These are phyloP conservation scores for Dactylellina cionopaga DNA, from an alignment of 2,329 filamentous ascomycete genomes.

Conservation along the genomic window DNA sequence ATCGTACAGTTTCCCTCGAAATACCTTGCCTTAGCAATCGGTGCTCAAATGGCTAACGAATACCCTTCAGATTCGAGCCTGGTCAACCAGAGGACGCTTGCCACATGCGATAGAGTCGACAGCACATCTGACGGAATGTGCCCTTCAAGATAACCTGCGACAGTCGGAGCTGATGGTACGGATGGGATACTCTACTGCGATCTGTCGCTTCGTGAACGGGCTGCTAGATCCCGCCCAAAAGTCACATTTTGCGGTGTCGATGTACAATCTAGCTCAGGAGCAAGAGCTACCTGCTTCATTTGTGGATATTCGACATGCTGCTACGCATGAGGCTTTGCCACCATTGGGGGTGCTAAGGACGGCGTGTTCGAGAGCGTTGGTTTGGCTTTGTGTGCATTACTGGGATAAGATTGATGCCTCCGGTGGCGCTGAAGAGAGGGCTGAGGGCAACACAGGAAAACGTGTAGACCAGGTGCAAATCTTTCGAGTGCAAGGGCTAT, in stretches of 20 bases:
- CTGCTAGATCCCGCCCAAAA: constrained; percentile 77
- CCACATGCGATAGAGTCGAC: constrained; percentile 84
- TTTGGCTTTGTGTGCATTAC: constrained; percentile 91
- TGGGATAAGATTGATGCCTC: constrained; percentile 66
- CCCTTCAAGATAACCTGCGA: constrained; percentile 70
- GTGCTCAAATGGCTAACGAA: not conserved
- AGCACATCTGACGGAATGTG: constrained; percentile 75
- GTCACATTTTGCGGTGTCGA: constrained; percentile 70
- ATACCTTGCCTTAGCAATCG: not conserved
- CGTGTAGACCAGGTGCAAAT: constrained; percentile 34
- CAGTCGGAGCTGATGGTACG: constrained; percentile 70
- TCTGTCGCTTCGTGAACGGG: constrained; percentile 82
- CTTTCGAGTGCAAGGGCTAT: constrained; percentile 28
- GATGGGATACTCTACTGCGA: constrained; percentile 77
- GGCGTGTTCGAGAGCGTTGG: constrained; percentile 75
- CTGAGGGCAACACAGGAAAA: constrained; percentile 11
- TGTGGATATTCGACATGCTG: constrained; percentile 88
- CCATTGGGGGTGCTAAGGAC: constrained; percentile 76
- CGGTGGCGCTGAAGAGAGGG: constrained; percentile 25
- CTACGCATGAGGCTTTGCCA: constrained; percentile 87
- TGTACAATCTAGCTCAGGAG: constrained; percentile 76
- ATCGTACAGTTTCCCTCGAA: constrained; percentile 6
- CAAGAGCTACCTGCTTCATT: constrained; percentile 79
- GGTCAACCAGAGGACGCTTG: constrained; percentile 78
- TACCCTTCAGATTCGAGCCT: constrained; percentile 59